Conservation (phyloP, 352 stramenopile species). For the Peronospora belbahrii region DNA sequence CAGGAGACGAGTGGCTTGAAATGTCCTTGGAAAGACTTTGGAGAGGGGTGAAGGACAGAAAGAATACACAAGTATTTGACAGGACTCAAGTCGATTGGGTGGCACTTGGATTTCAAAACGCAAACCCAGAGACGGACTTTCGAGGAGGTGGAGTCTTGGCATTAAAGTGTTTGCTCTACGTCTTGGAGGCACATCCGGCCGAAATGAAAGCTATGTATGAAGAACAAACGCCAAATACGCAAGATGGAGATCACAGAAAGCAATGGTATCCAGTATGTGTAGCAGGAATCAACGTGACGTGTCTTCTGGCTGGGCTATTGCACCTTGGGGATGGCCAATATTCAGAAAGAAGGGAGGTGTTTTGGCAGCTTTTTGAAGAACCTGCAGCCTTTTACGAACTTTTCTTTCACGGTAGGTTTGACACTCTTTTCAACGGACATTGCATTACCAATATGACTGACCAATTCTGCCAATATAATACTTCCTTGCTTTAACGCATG, state of each 20-base stretch:
- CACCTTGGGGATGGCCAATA: conserved; percentile 62
- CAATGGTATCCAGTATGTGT: conserved; percentile 76
- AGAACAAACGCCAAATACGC: conserved; percentile 31
- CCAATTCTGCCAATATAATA: too few relatives aligned
- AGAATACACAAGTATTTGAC: conserved; percentile 23
- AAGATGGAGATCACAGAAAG: conserved; percentile 26
- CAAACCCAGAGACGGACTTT: conserved; percentile 78
- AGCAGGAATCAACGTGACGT: conserved; percentile 81
- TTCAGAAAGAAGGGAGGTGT: conserved; percentile 26
- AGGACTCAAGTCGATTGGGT: conserved; percentile 55
- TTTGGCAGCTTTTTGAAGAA: conserved; percentile 79
- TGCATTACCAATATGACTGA: neutral
- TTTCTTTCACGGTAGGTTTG: conserved; percentile 42
- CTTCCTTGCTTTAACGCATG: neutral
- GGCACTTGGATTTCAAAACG: conserved; percentile 66
- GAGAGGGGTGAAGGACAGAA: conserved; percentile 27
- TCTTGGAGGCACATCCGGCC: conserved; percentile 59
- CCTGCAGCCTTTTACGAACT: conserved; percentile 78
- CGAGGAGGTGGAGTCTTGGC: conserved; percentile 66
- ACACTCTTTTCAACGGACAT: neutral
- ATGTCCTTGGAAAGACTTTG: conserved; percentile 51
- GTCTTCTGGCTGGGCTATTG: conserved; percentile 60
- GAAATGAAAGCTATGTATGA: conserved; percentile 61
- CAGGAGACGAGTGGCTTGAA: conserved; percentile 60
- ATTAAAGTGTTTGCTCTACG: conserved; percentile 82